Evolutionary conservation across 768 basidiomycete genomes (phyloP).

Genomic region (Mycena rebaudengoi): DNA sequence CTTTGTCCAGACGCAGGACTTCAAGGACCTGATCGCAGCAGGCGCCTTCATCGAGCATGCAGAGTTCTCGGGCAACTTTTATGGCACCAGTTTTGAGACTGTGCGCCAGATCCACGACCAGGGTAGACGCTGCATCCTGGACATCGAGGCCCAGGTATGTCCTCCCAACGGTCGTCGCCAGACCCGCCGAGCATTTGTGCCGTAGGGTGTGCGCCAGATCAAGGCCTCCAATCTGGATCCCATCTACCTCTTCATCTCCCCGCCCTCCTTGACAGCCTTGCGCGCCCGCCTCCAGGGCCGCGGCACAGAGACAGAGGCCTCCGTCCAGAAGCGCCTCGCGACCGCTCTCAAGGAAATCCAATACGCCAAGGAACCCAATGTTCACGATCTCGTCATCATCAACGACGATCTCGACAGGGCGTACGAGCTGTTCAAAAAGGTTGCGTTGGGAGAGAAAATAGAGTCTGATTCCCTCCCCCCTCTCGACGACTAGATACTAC

Average conservation of each 20-base stretch:
- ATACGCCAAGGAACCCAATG: constrained; percentile 79
- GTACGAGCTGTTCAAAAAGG: constrained; percentile 76
- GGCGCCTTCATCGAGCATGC: constrained; percentile 94
- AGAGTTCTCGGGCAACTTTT: constrained; percentile 91
- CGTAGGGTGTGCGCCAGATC: constrained; percentile 90
- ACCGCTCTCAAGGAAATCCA: constrained; percentile 84
- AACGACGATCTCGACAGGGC: constrained; percentile 91
- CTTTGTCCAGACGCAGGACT: constrained; percentile 78
- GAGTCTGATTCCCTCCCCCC: constrained; percentile 17
- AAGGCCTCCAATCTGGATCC: constrained; percentile 85
- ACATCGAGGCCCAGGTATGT: constrained; percentile 94
- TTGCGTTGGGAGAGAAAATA: constrained; percentile 66
- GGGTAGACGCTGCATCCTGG: constrained; percentile 88
- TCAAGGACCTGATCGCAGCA: constrained; percentile 71
- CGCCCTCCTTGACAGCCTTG: constrained; percentile 80
- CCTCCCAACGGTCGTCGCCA: constrained; percentile 3
- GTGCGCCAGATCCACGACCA: constrained; percentile 71
- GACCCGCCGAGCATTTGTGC: constrained; percentile 26
- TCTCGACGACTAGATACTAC: constrained; percentile 23
- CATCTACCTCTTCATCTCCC: constrained; percentile 91
- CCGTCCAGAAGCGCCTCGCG: constrained; percentile 76
- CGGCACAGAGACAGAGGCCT: constrained; percentile 83
- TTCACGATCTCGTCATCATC: constrained; percentile 86
- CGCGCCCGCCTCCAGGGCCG: constrained; percentile 76
- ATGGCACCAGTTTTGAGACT: constrained; percentile 89